Evolutionary conservation across 495 filamentous ascomycete genomes (phyloP).

Genomic region (Ramalina intermedia): DNA sequence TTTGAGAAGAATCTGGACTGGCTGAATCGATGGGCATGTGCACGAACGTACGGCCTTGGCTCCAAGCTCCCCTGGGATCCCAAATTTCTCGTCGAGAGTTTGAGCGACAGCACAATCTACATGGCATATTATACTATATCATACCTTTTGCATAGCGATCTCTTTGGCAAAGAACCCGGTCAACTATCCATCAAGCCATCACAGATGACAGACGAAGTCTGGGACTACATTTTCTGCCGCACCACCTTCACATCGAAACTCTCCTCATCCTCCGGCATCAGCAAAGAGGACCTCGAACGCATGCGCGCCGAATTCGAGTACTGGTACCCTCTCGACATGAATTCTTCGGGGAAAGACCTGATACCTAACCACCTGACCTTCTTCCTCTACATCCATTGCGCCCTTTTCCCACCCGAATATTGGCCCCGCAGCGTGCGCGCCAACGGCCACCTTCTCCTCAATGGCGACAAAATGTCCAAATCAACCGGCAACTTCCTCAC

Average conservation of each 20-base stretch:
- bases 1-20: conserved; percentile 77
- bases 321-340: conserved; percentile 86
- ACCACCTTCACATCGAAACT: conserved; percentile 50
- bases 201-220: conserved; percentile 91
- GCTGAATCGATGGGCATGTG: conserved; percentile 93
- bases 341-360: conserved; percentile 74
- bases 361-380: conserved; percentile 89
- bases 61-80: conserved; percentile 93
- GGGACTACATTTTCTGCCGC: conserved; percentile 81
- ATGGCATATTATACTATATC: conserved; percentile 95
- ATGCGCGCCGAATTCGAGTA: conserved; percentile 90
- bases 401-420: conserved; percentile 72
- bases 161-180: conserved; percentile 63
- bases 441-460: conserved; percentile 87
- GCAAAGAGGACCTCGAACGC: conserved; percentile 50
- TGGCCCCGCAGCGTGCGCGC: conserved; percentile 73
- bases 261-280: conserved; percentile 48
- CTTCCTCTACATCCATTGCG: conserved; percentile 89
- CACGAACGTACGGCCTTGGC: conserved; percentile 80
- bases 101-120: conserved; percentile 86
- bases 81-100: conserved; percentile 79
- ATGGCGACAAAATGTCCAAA: conserved; percentile 96
- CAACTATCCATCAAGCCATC: conserved; percentile 53
- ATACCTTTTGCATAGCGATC: conserved; percentile 69
- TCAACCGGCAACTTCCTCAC: conserved; percentile 93